Evolutionary conservation across 345 rosid species (phyloP).

Genomic region (Arabidopsis thaliana): DNA sequence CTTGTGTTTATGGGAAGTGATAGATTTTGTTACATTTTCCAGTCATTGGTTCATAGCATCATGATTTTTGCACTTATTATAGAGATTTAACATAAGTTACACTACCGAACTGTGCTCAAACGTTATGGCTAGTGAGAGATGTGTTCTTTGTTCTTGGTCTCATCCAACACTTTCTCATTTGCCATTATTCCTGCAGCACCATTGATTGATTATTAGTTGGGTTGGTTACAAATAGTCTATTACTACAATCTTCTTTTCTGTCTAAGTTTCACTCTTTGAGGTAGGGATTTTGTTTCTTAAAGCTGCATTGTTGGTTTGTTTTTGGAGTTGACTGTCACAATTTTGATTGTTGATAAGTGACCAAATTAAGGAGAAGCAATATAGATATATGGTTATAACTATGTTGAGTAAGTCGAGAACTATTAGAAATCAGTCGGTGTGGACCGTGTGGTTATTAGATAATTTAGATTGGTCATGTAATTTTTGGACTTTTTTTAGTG

Average conservation of each 20-base stretch:
- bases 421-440: too few species aligned
- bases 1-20: not conserved
- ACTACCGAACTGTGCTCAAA: not conserved
- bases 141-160: conserved; percentile 13
- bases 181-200: not conserved
- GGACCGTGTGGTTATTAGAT: not conserved
- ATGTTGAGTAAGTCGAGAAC: not conserved
- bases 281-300: not conserved
- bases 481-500: not conserved
- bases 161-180: conserved; percentile 1
- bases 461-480: not conserved
- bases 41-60: conserved; percentile 2
- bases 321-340: not conserved
- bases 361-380: not conserved
- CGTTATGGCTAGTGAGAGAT: not conserved
- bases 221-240: not conserved
- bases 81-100: not conserved
- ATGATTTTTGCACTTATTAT: not conserved
- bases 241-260: not conserved
- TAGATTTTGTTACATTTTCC: not conserved
- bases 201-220: not conserved
- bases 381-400: not conserved
- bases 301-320: not conserved
- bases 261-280: not conserved
- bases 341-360: conserved; percentile 11